phyloP scores from a whole-genome alignment of 495 filamentous ascomycete genomes.

The Jackrogersella multiformis region DNA sequence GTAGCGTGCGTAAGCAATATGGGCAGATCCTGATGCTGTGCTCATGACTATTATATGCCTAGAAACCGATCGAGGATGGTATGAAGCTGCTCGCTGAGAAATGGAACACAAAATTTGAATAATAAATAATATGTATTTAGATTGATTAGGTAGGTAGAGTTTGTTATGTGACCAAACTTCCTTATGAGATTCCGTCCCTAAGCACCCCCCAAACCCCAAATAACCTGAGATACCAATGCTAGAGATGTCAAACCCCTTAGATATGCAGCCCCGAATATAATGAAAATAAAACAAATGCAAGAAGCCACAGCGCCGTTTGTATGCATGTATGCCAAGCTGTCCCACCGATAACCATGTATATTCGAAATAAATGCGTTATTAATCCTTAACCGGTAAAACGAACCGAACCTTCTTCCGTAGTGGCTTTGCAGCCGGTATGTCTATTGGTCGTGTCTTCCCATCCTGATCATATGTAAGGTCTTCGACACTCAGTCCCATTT shows the following conservation, averaged over 20 bases:
- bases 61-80: not conserved
- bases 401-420: slow-evolving; percentile 61
- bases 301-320: slow-evolving; percentile 24
- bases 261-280: slow-evolving; percentile 20
- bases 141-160: slow-evolving; percentile 21
- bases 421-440: slow-evolving; percentile 58
- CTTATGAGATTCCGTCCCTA: slow-evolving; percentile 13
- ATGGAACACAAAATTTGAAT: not conserved
- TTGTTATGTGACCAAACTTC: slow-evolving; percentile 17
- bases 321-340: slow-evolving; percentile 29
- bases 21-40: slow-evolving; percentile 6
- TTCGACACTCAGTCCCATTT: slow-evolving; percentile 45
- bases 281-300: slow-evolving; percentile 23
- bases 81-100: not conserved
- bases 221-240: slow-evolving; percentile 13
- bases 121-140: slow-evolving; percentile 19
- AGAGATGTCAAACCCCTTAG: slow-evolving; percentile 17
- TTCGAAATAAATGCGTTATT: slow-evolving; percentile 22
- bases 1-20: slow-evolving; percentile 35
- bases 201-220: slow-evolving; percentile 9
- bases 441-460: slow-evolving; percentile 46
- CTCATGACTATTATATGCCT: not conserved
- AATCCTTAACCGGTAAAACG: slow-evolving; percentile 54
- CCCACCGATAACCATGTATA: slow-evolving; percentile 19
- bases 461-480: slow-evolving; percentile 36